Percentiles rank a stretch among this genome's conserved stretches.
phyloP scores from a whole-genome alignment of 2,329 filamentous ascomycete genomes.

The Knufia fluminis region DNA sequence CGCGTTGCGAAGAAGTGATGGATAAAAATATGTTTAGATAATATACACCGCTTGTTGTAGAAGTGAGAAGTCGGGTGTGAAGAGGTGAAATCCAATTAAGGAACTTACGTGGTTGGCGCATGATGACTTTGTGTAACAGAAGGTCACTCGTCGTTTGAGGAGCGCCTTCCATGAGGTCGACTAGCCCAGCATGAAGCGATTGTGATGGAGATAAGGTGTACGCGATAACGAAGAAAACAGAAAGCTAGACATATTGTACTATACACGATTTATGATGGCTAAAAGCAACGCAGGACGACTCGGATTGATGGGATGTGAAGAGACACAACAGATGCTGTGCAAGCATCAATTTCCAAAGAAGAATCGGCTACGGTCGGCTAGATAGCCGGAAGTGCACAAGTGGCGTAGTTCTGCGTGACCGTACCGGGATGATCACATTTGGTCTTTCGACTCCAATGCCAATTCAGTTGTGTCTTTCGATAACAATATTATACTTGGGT shows the following conservation, averaged over 20 bases:
- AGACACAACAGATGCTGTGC: neutral
- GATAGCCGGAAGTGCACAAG: too few species aligned
- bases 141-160: neutral
- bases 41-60: neutral
- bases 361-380: too few species aligned
- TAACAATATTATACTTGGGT: too few species aligned
- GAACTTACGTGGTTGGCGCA: neutral
- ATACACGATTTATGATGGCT: neutral
- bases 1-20: neutral
- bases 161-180: constrained; percentile 1
- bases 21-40: neutral
- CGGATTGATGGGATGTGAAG: too few species aligned
- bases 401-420: too few species aligned
- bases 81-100: neutral
- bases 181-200: constrained; percentile 2
- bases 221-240: neutral
- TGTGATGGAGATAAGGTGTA: neutral
- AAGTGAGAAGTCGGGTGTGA: neutral
- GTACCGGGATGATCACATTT: too few species aligned
- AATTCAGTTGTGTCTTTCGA: too few species aligned
- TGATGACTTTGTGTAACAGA: constrained; percentile 1
- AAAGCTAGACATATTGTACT: neutral
- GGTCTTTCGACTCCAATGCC: too few species aligned
- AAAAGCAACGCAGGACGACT: neutral
- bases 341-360: neutral